Conservation (phyloP, 1,284 basidiomycete species). For the Leccinum angustisporum region DNA sequence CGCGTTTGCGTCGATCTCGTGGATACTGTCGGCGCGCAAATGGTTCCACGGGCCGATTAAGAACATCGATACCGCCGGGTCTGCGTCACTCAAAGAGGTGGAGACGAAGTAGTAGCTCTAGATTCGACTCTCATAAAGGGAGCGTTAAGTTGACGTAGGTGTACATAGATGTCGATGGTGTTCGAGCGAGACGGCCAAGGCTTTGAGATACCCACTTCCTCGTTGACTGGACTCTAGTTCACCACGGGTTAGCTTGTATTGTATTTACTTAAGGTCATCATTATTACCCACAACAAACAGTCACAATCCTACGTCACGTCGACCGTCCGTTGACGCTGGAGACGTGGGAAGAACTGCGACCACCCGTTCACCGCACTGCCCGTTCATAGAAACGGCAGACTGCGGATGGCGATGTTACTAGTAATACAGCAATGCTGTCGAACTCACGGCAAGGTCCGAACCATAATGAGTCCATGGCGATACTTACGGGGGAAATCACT, state of each 20-base stretch:
- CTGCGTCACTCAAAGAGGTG: background rate
- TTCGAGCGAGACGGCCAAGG: background rate
- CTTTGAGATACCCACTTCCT: background rate
- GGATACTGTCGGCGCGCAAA: slow-evolving; percentile 63
- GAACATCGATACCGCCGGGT: slow-evolving; percentile 40
- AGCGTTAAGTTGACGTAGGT: background rate
- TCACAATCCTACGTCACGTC: slow-evolving; percentile 18
- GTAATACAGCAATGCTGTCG: too few relatives aligned
- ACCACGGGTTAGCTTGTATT: background rate
- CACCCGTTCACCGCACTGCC: slow-evolving; percentile 26
- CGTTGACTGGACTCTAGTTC: too few relatives aligned
- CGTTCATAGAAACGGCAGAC: slow-evolving; percentile 19
- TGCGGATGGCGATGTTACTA: slow-evolving; percentile 3
- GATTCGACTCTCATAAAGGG: background rate
- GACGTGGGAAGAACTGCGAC: too few relatives aligned
- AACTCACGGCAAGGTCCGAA: background rate
- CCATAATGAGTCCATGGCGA: background rate
- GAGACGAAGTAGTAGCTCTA: slow-evolving; percentile 4
- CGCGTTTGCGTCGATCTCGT: slow-evolving; percentile 63
- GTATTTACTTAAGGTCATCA: background rate
- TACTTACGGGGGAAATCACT: background rate
- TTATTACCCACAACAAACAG: background rate
- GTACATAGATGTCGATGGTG: background rate
- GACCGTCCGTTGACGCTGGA: too few relatives aligned
- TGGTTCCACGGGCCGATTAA: slow-evolving; percentile 71